Conservation (phyloP, 495 filamentous ascomycete species). For the Tirmania nivea region DNA sequence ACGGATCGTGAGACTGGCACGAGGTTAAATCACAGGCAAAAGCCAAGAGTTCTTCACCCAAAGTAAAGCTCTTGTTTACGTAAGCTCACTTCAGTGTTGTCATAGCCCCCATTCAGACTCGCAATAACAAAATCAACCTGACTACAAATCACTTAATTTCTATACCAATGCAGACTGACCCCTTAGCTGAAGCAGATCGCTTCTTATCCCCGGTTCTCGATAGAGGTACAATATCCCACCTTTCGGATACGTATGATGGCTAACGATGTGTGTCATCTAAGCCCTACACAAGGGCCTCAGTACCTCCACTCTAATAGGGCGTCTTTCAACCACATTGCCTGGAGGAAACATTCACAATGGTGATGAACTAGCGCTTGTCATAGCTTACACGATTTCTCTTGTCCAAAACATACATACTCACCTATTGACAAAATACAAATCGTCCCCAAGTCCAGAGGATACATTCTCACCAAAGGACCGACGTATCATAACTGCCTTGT, state of each 20-base stretch:
- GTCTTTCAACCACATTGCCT: neutral
- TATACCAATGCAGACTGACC: neutral
- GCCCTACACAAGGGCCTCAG: neutral
- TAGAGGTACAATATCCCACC: neutral
- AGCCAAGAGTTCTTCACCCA: too few relatives aligned
- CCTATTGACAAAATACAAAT: neutral
- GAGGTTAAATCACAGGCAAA: too few relatives aligned
- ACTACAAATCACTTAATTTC: too few relatives aligned
- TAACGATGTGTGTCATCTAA: neutral
- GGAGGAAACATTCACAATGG: neutral
- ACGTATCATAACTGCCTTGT: constrained; percentile 27
- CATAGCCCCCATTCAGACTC: too few relatives aligned
- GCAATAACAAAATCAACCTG: too few relatives aligned
- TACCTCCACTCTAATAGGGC: neutral
- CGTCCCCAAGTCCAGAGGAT: neutral
- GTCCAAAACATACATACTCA: neutral
- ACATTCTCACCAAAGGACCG: constrained; percentile 10
- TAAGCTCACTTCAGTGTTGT: too few relatives aligned
- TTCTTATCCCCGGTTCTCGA: neutral
- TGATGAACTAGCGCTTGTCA: neutral
- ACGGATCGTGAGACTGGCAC: too few relatives aligned
- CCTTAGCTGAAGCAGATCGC: neutral
- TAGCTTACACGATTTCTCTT: neutral
- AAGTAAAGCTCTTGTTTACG: too few relatives aligned
- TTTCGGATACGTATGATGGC: too few relatives aligned